These are phyloP conservation scores for Tolypocladium inflatum DNA, from an alignment of 2,329 filamentous ascomycete genomes.

Conservation along the genomic window DNA sequence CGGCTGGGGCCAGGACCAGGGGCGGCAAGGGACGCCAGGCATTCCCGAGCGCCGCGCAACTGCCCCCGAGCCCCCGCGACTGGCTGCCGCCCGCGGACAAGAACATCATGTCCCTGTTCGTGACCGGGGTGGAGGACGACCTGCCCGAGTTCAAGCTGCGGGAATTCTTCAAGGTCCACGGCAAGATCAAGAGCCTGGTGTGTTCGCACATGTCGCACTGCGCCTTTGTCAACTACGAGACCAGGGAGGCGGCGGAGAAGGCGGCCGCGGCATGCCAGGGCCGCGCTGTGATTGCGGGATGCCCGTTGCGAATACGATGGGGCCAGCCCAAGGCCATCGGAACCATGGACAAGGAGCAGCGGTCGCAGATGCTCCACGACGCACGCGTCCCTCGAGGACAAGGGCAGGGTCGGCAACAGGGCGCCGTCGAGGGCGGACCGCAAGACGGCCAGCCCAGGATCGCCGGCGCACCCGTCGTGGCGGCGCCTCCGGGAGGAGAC, in stretches of 20 bases:
- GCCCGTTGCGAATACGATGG: constrained; percentile 85
- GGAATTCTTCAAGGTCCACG: constrained; percentile 80
- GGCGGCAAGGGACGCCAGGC: constrained; percentile 36
- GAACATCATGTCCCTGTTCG: constrained; percentile 86
- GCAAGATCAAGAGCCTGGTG: constrained; percentile 83
- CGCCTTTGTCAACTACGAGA: constrained; percentile 91
- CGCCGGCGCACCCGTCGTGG: constrained; percentile 34
- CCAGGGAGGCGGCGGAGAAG: constrained; percentile 72
- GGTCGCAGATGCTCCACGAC: constrained; percentile 71
- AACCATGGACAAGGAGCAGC: constrained; percentile 79
- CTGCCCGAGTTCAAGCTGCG: constrained; percentile 86
- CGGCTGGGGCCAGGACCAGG: constrained; percentile 38
- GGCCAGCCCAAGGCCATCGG: constrained; percentile 87
- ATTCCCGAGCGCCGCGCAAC: constrained; percentile 61
- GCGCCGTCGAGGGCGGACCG: constrained; percentile 24
- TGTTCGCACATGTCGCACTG: constrained; percentile 97
- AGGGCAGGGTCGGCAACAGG: constrained; percentile 11
- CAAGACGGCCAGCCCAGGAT: constrained; percentile 21
- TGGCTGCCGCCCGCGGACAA: constrained; percentile 75
- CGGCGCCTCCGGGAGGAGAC: constrained; percentile 68
- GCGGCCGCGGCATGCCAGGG: constrained; percentile 82
- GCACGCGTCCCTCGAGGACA: constrained; percentile 35
- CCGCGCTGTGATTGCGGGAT: constrained; percentile 80
- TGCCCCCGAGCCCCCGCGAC: constrained; percentile 76
- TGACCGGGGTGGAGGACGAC: constrained; percentile 94